Evolutionary conservation across 179 eudicot genomes (phyloP).

Genomic region (Drosera spatulata): DNA sequence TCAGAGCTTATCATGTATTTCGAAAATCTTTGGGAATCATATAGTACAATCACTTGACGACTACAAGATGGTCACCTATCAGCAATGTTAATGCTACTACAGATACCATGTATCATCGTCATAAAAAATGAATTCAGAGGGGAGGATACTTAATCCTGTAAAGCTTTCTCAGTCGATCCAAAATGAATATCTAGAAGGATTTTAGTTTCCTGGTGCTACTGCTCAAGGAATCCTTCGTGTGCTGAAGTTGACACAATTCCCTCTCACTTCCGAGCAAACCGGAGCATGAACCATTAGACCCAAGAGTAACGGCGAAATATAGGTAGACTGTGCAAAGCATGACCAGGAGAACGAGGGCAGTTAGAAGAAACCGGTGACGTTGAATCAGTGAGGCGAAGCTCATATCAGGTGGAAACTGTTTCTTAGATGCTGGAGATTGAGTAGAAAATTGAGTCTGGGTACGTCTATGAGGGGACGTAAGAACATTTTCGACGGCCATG

Average conservation of each 20-base stretch:
- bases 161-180: too few relatives aligned
- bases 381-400: slow-evolving; percentile 54
- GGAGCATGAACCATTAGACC: slow-evolving; percentile 39
- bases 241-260: slow-evolving; percentile 44
- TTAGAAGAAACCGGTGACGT: slow-evolving; percentile 77
- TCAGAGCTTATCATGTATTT: too few relatives aligned
- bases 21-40: too few relatives aligned
- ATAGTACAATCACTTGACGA: too few relatives aligned
- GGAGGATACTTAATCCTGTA: too few relatives aligned
- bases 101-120: too few relatives aligned
- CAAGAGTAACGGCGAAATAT: slow-evolving; percentile 86
- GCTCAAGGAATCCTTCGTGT: slow-evolving; percentile 31
- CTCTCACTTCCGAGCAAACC: slow-evolving; percentile 45
- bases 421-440: slow-evolving; percentile 25
- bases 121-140: too few relatives aligned
- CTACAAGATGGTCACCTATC: too few relatives aligned
- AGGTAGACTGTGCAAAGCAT: slow-evolving; percentile 78
- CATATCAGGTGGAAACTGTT: slow-evolving; percentile 33
- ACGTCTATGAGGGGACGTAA: slow-evolving; percentile 78
- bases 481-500: slow-evolving; percentile 54
- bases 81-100: too few relatives aligned
- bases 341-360: slow-evolving; percentile 70
- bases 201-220: slow-evolving; percentile 58
- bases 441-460: slow-evolving; percentile 37
- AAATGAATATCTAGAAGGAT: slow-evolving; percentile 15